Evolutionary conservation across 163 green algal species (phyloP).

Genomic region (Chlamydomonas reinhardtii): DNA sequence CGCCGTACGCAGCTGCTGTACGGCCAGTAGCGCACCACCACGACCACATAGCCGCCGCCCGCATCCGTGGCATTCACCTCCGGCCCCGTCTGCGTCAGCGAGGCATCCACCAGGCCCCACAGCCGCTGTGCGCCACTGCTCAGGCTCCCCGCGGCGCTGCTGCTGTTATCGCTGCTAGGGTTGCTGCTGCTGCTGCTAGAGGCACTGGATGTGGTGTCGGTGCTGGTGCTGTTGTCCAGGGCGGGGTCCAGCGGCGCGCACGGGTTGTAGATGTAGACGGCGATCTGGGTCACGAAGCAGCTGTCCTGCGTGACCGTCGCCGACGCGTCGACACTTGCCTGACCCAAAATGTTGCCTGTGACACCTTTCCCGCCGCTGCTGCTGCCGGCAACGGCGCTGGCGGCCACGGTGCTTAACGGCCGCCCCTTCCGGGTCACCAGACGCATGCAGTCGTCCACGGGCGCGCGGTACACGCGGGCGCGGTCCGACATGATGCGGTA

Average conservation of each 20-base stretch:
- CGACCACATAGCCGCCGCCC: constrained; percentile 7
- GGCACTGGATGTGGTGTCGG: not conserved
- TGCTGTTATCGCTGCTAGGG: too few relatives aligned
- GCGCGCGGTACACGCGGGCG: constrained; percentile 7
- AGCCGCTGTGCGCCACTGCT: not conserved
- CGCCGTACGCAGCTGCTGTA: constrained; percentile 7
- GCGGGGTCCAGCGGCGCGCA: not conserved
- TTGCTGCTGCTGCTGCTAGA: not conserved
- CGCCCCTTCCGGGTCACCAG: not conserved
- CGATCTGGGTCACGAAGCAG: constrained; percentile 26
- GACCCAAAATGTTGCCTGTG: not conserved
- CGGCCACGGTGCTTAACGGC: too few relatives aligned
- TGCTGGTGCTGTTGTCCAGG: not conserved
- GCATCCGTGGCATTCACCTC: not conserved
- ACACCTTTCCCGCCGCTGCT: not conserved
- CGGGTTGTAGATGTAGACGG: constrained; percentile 42
- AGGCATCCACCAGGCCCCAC: not conserved
- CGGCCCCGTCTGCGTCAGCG: not conserved
- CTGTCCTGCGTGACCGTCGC: not conserved
- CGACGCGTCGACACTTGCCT: not conserved
- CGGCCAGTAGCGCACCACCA: constrained; percentile 16
- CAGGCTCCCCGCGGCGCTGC: too few relatives aligned
- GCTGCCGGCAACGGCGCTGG: not conserved
- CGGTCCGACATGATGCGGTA: not conserved
- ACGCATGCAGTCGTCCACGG: not conserved